Conservation (phyloP, 441 rosid genomes). For the Pelargonium cotyledonis region DNA sequence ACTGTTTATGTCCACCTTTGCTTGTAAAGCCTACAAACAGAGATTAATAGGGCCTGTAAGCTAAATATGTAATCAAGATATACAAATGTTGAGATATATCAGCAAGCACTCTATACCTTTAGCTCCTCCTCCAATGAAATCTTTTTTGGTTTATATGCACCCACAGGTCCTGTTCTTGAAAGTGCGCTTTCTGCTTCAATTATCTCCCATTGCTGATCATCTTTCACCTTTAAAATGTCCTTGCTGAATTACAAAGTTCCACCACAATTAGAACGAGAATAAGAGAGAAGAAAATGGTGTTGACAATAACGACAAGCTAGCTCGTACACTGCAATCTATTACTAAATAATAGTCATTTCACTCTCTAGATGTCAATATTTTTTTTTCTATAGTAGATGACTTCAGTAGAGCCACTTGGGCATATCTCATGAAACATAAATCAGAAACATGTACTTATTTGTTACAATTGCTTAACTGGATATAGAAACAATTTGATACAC, state of each 20-base stretch:
- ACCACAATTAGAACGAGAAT: conserved; percentile 18
- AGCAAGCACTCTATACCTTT: conserved; percentile 37
- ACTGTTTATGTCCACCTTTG: conserved; percentile 62
- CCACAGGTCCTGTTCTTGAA: conserved; percentile 66
- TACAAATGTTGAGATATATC: not conserved
- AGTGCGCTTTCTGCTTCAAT: conserved; percentile 67
- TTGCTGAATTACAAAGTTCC: conserved; percentile 49
- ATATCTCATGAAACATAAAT: not conserved
- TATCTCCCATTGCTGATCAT: conserved; percentile 86
- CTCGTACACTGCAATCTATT: too few species aligned
- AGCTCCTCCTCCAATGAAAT: conserved; percentile 77
- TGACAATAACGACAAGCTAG: too few species aligned
- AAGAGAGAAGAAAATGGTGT: too few species aligned
- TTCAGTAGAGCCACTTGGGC: not conserved
- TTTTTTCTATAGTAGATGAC: not conserved
- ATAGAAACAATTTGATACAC: not conserved
- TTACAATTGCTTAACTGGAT: not conserved
- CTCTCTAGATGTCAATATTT: not conserved
- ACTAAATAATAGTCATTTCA: not conserved
- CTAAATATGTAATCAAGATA: not conserved
- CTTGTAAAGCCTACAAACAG: conserved; percentile 54
- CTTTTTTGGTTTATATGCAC: conserved; percentile 70
- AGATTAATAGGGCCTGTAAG: conserved; percentile 1
- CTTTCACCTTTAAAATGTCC: conserved; percentile 80
- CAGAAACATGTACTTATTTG: not conserved